Evolutionary conservation across 257 asterid species (phyloP).

Genomic region (Primulina eburnea): DNA sequence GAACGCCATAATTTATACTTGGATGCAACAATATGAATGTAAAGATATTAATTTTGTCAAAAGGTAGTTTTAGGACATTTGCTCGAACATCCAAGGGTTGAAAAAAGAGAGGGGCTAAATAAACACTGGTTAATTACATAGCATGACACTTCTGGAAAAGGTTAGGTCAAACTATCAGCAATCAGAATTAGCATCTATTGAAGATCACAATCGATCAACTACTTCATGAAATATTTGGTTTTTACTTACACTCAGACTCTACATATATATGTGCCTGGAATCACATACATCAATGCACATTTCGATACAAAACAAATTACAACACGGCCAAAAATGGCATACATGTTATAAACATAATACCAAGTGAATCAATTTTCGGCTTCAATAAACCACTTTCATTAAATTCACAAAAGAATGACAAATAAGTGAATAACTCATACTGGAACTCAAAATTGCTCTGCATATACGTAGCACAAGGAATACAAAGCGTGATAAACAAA

Average conservation of each 20-base stretch:
- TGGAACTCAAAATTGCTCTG: background rate
- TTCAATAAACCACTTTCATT: background rate
- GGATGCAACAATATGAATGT: background rate
- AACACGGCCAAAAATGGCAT: background rate
- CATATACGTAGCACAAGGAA: background rate
- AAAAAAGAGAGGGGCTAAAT: background rate
- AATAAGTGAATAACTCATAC: background rate
- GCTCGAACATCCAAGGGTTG: background rate
- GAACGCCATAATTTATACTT: background rate
- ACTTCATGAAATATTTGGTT: background rate
- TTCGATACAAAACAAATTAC: background rate
- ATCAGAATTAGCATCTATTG: background rate
- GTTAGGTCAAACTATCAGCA: background rate
- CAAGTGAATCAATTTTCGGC: background rate
- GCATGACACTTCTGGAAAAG: background rate
- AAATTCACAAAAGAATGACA: background rate
- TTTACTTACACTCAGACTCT: background rate
- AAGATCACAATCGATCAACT: background rate
- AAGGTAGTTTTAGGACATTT: background rate
- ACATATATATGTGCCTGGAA: background rate
- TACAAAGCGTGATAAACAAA: background rate
- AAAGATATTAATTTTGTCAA: background rate
- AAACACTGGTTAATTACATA: background rate
- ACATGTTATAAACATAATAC: background rate
- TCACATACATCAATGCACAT: constrained; percentile 2